Conservation (phyloP, 352 stramenopile genomes). For the Achlya hypogyna region DNA sequence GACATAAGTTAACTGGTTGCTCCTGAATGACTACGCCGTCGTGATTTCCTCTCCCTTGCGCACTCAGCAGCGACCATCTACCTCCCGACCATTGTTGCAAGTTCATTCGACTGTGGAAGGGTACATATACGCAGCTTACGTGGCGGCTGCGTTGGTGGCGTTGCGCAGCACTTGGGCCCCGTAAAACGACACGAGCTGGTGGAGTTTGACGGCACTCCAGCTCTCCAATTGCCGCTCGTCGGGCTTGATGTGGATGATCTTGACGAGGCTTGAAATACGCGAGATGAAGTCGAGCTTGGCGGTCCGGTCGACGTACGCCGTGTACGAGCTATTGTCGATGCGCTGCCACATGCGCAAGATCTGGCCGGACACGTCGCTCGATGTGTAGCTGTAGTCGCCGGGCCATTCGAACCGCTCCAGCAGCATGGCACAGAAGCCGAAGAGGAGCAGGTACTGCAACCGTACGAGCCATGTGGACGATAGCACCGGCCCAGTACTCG, state of each 20-base stretch:
- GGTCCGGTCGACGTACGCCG: neutral
- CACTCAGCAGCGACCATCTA: too few species aligned
- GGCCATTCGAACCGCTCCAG: slow-evolving; percentile 6
- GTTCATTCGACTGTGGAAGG: neutral
- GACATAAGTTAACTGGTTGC: too few species aligned
- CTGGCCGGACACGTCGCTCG: neutral
- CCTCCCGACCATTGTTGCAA: too few species aligned
- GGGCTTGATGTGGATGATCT: neutral
- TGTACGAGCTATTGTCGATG: slow-evolving; percentile 16
- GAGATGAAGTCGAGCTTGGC: neutral
- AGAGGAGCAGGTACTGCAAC: slow-evolving; percentile 12
- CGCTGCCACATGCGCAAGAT: slow-evolving; percentile 12
- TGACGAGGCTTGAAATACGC: neutral
- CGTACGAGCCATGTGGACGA: slow-evolving; percentile 7
- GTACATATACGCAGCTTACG: neutral
- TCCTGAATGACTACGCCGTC: too few species aligned
- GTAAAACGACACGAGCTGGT: neutral
- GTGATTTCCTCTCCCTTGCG: too few species aligned
- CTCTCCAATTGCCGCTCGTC: neutral
- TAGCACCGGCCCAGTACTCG: neutral
- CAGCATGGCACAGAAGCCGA: slow-evolving; percentile 9
- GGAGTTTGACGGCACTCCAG: neutral
- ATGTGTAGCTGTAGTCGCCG: slow-evolving; percentile 4
- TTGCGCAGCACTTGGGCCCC: neutral
- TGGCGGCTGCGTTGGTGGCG: neutral